Percentiles rank a stretch among this genome's conserved stretches.
phyloP scores from a whole-genome alignment of 129 eudicot genomes.

The Flaveria brownii region DNA sequence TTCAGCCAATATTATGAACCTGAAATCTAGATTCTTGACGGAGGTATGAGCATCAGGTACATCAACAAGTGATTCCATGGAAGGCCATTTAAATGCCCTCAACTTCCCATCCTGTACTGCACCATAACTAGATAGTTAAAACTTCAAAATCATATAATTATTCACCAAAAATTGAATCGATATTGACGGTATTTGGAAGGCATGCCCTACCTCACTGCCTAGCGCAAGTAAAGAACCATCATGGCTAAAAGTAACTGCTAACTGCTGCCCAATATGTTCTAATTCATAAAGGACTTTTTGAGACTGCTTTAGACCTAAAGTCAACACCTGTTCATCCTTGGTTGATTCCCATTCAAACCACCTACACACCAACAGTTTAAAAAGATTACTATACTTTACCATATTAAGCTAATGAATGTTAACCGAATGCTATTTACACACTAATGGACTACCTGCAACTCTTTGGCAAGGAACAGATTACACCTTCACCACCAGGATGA shows the following conservation, averaged over 20 bases:
- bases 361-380: slow-evolving; percentile 40
- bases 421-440: background rate
- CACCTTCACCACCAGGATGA: slow-evolving; percentile 91
- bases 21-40: slow-evolving; percentile 89
- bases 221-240: slow-evolving; percentile 91
- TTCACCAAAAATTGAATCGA: background rate
- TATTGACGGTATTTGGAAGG: slow-evolving; percentile 23
- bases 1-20: slow-evolving; percentile 37
- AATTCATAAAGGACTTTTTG: slow-evolving; percentile 66
- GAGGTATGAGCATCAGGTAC: slow-evolving; percentile 67
- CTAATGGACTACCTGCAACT: slow-evolving; percentile 61
- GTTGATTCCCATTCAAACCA: slow-evolving; percentile 77
- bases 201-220: slow-evolving; percentile 84
- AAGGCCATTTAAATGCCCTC: slow-evolving; percentile 96
- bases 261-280: slow-evolving; percentile 87
- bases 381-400: background rate
- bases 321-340: slow-evolving; percentile 25
- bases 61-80: slow-evolving; percentile 67
- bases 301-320: slow-evolving; percentile 57
- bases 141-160: slow-evolving; percentile 28
- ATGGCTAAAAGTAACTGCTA: slow-evolving; percentile 68
- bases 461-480: slow-evolving; percentile 77
- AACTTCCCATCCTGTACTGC: slow-evolving; percentile 99
- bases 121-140: slow-evolving; percentile 33
- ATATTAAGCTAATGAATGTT: background rate